Evolutionary conservation across 345 rosid genomes (phyloP).

Genomic region (Murraya koenigii): DNA sequence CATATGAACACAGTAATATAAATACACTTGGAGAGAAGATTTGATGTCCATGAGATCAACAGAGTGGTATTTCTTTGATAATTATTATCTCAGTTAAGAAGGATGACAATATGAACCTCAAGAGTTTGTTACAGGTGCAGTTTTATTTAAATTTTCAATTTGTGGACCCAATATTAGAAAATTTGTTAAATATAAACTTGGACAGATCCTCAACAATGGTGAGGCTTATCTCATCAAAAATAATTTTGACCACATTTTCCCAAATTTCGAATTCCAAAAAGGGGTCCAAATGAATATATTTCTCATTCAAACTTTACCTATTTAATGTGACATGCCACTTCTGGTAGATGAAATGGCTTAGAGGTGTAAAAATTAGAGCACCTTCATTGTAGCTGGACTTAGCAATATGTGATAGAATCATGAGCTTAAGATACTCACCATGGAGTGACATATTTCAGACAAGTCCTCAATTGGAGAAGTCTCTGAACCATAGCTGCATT

Average conservation of each 20-base stretch:
- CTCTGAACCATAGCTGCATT: conserved; percentile 79
- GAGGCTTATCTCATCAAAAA: neutral
- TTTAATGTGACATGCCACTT: neutral
- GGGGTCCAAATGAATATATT: neutral
- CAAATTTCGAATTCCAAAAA: neutral
- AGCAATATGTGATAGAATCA: neutral
- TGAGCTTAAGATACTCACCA: conserved; percentile 41
- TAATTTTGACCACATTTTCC: neutral
- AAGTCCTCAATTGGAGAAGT: conserved; percentile 66
- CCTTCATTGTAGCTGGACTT: neutral
- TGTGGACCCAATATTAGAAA: neutral
- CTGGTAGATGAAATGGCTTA: neutral
- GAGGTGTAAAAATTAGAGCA: neutral
- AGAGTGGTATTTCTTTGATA: neutral
- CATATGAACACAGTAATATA: neutral
- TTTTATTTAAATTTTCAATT: too few species aligned
- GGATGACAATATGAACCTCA: neutral
- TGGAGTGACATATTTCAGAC: conserved; percentile 76
- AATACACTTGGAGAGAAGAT: neutral
- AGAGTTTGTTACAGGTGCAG: neutral
- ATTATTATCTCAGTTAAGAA: neutral
- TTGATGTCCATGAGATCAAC: neutral
- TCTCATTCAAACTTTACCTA: neutral
- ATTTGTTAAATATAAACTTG: neutral
- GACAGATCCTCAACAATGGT: neutral